Base-by-base conservation (phyloP, 352 stramenopile species). In the Globisporangium mamillatum region DNA sequence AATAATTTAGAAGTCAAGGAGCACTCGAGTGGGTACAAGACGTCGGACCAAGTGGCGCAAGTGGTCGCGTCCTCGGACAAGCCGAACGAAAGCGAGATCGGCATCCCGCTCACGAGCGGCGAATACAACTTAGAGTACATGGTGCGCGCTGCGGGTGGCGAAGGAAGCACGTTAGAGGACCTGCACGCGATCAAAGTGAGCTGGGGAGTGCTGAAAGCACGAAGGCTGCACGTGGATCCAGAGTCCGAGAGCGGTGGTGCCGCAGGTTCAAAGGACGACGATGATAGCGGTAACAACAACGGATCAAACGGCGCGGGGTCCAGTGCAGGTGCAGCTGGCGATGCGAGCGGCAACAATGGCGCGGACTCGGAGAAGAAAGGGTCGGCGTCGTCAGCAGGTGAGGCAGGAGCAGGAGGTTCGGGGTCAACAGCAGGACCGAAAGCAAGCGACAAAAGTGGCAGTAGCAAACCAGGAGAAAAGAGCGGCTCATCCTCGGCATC, bases 61-160 rank as follows among this genome's bases (percentile, higher is more conserved):
- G 71, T 81, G 22, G 70, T 93, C 10, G 76, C 75, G 18, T 55
- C 67, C 2, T 86, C 79, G 18, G 74, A 84, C 12, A 55, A 75
- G 22, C 84, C 83, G 38, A 92, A 87, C 44, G 85, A 93, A 48
- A 94, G 85, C 60, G 85, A 94, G 64, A 89, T 93, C 52, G 76
- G 72, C 18, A 70, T 78, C 25, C 73, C 80, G 14, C 50, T 91
- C 53, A 88, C 85, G 4, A 90, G 72, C 22, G 87, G 87, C 3
- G 70, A 71, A 10, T 94, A 92, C 66, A 78, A 91, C 68, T 65
- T 91, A 16, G 83, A 90, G 70, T 89, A 92, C 60, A 88, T 92
- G 80, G 82, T 92, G 5, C 80, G 81, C 7, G 53, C 70, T 24
- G 84, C 81, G 6, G 72, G 72, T 14, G 76, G 85, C 20, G 41